Base-by-base conservation (phyloP, 768 basidiomycete species). In the Ephemerocybe angulata region DNA sequence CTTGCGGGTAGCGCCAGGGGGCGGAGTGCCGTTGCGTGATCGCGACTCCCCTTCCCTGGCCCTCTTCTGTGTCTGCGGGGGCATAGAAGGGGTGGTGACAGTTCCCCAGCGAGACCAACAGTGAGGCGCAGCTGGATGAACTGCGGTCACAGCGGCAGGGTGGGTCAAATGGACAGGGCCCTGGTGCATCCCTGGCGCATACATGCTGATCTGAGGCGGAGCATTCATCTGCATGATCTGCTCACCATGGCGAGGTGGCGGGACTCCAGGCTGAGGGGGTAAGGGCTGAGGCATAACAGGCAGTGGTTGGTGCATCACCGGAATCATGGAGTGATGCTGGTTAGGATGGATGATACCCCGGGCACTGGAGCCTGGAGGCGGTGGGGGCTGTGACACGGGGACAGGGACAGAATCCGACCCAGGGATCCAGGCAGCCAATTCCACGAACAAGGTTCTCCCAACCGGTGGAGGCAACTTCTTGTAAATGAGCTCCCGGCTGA, bases 401-500 rank as follows among this genome's bases (percentile, higher is more conserved):
- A 43, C 33, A 24, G 54, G 56, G 10, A 30, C 29, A 2, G 61
- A 49, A 38, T 83, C 81, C 22, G 53, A 76, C 1, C 81, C 83
- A 27, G 83, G 81, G n/a, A 74, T 73, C 62, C 82, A 84, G 27
- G 77, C 72, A 50, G 88, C 76, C 15, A 92, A 81, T 46, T 92
- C 88, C 7, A 91, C 83, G 63, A 89, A 88, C 4, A 91, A 62
- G 1, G 88, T 89, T 55, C 79, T 81, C 3, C 76, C 81, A 56
- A 80, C 81, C 0, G 89, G 87, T 0, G 77, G 79, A 4, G 78
- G 74, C 65, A 90, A 70, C 60, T 82, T 83, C 72, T 81, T 85
- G 68, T 84, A 85, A 29, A 91, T 73, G 57, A 91, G 72, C 19
- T 85, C 83, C 60, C 81, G 87, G 73, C 85, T 88, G 66, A 80